Percentiles rank a stretch among this genome's conserved stretches.
Conservation (phyloP, 306 rosid species). For the Casuarina cunninghamiana region DNA sequence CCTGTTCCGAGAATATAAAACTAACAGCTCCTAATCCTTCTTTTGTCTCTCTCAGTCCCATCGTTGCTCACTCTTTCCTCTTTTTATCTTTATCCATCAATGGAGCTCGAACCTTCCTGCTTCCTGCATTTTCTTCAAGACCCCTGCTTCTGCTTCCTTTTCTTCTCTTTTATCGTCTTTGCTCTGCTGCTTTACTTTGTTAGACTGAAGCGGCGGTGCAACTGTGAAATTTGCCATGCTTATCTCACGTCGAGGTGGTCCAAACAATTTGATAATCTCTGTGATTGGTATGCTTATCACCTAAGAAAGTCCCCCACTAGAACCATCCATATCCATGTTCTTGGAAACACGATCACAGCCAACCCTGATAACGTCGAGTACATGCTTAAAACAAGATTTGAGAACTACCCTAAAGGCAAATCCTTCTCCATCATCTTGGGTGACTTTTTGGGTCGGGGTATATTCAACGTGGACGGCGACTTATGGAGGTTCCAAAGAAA, state of each 20-base stretch:
- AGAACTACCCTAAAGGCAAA: conserved; percentile 79
- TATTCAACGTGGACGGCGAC: conserved; percentile 86
- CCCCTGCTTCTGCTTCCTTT: conserved; percentile 13
- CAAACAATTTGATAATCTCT: conserved; percentile 52
- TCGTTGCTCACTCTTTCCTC: background rate
- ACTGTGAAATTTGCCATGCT: conserved; percentile 58
- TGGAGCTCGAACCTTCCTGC: conserved; percentile 33
- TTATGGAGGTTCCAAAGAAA: conserved; percentile 66
- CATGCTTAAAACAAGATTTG: conserved; percentile 66
- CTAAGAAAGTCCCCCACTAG: conserved; percentile 53
- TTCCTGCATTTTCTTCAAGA: conserved; percentile 15
- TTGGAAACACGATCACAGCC: conserved; percentile 67
- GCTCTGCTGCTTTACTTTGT: background rate
- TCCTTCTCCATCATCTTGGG: conserved; percentile 62
- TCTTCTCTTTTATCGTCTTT: conserved; percentile 3
- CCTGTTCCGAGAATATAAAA: background rate
- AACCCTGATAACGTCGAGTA: conserved; percentile 73
- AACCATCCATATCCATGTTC: conserved; percentile 74
- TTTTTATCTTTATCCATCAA: conserved; percentile 14
- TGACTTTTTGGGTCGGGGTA: conserved; percentile 75
- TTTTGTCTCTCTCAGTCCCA: conserved; percentile 10
- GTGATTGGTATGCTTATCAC: conserved; percentile 77
- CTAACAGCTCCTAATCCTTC: background rate
- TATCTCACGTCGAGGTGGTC: conserved; percentile 67
- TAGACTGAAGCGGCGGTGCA: conserved; percentile 38